phyloP scores from a whole-genome alignment of 768 basidiomycete species.

The Krasilnikovozyma curviuscula region DNA sequence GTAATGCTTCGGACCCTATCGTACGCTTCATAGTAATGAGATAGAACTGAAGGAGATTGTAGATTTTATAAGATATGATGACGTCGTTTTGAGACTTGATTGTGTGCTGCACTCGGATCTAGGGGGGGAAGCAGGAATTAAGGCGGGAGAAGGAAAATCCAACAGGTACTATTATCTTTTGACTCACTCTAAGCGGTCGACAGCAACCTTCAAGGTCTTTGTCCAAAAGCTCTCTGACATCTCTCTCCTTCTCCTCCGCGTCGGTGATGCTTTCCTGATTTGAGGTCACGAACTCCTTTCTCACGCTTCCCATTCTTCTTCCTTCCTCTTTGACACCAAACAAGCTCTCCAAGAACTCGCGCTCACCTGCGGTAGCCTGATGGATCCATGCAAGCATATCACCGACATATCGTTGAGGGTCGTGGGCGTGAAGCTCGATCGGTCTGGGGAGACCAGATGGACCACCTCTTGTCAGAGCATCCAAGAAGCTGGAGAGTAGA shows the following conservation, averaged over 20 bases:
- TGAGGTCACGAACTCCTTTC: background rate
- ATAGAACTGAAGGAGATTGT: constrained; percentile 91
- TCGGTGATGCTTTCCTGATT: constrained; percentile 18
- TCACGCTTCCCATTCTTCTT: constrained; percentile 52
- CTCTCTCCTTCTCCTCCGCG: constrained; percentile 48
- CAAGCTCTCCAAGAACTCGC: constrained; percentile 74
- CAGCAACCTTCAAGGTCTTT: constrained; percentile 62
- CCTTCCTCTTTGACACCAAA: constrained; percentile 49
- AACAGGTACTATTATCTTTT: too few species aligned
- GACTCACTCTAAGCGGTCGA: constrained; percentile 60
- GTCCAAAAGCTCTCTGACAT: constrained; percentile 65
- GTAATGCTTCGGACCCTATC: constrained; percentile 59
- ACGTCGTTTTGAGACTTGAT: constrained; percentile 82
- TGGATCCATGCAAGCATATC: constrained; percentile 99
- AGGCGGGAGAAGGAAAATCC: background rate
- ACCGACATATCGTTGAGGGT: constrained; percentile 85
- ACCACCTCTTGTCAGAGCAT: constrained; percentile 72
- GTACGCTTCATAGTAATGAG: constrained; percentile 78
- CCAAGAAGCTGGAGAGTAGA: constrained; percentile 60
- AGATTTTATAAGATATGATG: constrained; percentile 76
- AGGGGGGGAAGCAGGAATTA: background rate
- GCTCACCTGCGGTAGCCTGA: constrained; percentile 83
- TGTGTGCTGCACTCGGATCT: constrained; percentile 84
- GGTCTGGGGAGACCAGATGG: constrained; percentile 69
- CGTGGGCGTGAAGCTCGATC: constrained; percentile 94